Percentiles rank a stretch among this genome's conserved stretches.
These are phyloP conservation scores for Aschersonia sp. DNA, from an alignment of 2,329 filamentous ascomycete species.

Conservation along the genomic window DNA sequence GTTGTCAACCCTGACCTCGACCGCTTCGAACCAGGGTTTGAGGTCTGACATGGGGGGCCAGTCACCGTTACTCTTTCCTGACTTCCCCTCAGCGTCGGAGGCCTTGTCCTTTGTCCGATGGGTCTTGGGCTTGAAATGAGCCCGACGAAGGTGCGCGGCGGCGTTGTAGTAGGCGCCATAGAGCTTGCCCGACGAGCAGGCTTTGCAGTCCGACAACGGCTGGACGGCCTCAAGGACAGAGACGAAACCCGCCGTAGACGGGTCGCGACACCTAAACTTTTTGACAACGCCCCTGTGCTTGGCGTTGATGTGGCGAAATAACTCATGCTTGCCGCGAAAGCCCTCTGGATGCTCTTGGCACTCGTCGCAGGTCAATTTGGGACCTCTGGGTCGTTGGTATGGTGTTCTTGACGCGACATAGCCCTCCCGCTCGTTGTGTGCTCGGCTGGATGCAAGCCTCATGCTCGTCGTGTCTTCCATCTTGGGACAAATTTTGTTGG, in stretches of 20 bases:
- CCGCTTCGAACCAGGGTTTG: conserved; percentile 42
- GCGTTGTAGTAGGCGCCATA: conserved; percentile 95
- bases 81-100: conserved; percentile 31
- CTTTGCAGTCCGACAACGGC: conserved; percentile 70
- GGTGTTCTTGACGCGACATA: conserved; percentile 24
- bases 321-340: conserved; percentile 78
- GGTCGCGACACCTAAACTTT: conserved; percentile 46
- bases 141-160: conserved; percentile 74
- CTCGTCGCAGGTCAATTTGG: conserved; percentile 54
- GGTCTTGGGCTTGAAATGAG: conserved; percentile 64
- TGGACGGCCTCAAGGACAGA: conserved; percentile 36
- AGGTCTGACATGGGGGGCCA: conserved; percentile 42
- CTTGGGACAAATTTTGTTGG: conserved; percentile 29
- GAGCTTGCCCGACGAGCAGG: conserved; percentile 60
- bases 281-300: conserved; percentile 46
- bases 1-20: conserved; percentile 3
- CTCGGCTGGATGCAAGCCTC: conserved; percentile 9
- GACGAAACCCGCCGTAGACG: conserved; percentile 22
- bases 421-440: conserved; percentile 30
- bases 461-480: conserved; percentile 12
- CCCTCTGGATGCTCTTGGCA: conserved; percentile 64
- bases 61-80: conserved; percentile 38
- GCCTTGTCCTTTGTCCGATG: conserved; percentile 28
- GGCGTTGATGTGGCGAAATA: conserved; percentile 49
- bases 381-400: conserved; percentile 50